A percentile compares a stretch with the other conserved stretches of the same genome.
Evolutionary conservation across 2,329 filamentous ascomycete genomes (phyloP).

Genomic region (Penicillium sp.): DNA sequence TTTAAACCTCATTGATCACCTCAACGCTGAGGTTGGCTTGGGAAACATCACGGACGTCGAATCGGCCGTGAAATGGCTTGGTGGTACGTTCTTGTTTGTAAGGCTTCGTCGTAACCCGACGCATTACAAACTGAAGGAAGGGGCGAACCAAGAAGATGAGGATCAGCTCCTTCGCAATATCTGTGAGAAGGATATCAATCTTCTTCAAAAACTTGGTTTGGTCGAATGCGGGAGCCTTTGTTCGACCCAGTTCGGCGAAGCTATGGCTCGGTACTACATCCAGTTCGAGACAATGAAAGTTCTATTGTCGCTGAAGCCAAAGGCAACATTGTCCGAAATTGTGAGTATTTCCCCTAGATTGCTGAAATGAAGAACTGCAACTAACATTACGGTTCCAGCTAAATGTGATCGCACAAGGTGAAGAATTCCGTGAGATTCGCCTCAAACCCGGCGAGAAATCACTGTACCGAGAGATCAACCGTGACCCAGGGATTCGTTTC

Average conservation of each 20-base stretch:
- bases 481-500: constrained; percentile 65
- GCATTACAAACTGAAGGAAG: constrained; percentile 66
- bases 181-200: constrained; percentile 65
- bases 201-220: constrained; percentile 62
- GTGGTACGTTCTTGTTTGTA: constrained; percentile 74
- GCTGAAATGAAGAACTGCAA: neutral
- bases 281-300: constrained; percentile 76
- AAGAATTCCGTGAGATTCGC: constrained; percentile 71
- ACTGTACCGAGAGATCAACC: constrained; percentile 71
- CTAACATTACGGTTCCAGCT: constrained; percentile 52
- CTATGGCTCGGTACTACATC: constrained; percentile 82
- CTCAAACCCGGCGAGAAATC: constrained; percentile 69
- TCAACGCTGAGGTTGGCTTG: constrained; percentile 80
- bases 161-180: constrained; percentile 69
- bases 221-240: constrained; percentile 55
- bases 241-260: constrained; percentile 71
- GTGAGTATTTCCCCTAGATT: constrained; percentile 49
- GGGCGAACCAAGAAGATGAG: constrained; percentile 50
- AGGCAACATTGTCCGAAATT: constrained; percentile 64
- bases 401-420: constrained; percentile 63
- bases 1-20: constrained; percentile 74
- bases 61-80: constrained; percentile 72
- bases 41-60: constrained; percentile 66
- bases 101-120: constrained; percentile 68
- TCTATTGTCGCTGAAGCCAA: constrained; percentile 62